Conservation (phyloP, 1,139 yeast species). For the Geotrichum carabidarum region DNA sequence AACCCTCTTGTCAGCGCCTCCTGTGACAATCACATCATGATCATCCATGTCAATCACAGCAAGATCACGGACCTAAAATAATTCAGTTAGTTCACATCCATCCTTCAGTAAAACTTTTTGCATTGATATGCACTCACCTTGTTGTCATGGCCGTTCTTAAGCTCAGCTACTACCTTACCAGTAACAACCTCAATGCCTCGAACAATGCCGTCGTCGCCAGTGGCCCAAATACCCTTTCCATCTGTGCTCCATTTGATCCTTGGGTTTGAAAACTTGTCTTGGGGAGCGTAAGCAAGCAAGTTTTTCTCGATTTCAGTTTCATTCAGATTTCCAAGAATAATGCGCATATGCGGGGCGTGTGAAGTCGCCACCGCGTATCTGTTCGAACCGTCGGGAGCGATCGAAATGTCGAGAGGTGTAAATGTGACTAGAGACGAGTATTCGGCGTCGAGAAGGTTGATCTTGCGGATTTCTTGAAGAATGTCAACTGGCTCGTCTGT, state of each 20-base stretch:
- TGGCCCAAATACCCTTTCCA: conserved; percentile 53
- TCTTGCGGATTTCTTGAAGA: conserved; percentile 3
- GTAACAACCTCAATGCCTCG: conserved; percentile 39
- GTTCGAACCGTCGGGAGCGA: conserved; percentile 8
- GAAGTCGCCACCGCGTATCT: conserved; percentile 17
- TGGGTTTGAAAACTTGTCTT: conserved; percentile 15
- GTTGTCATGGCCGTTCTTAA: conserved; percentile 11
- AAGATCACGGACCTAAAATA: conserved; percentile 7
- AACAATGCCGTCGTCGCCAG: conserved; percentile 65
- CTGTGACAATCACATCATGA: conserved; percentile 7
- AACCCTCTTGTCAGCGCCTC: conserved; percentile 14
- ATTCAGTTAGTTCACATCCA: neutral
- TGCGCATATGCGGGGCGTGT: conserved; percentile 14
- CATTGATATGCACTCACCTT: conserved; percentile 4
- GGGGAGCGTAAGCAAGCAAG: conserved; percentile 16
- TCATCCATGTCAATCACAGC: neutral
- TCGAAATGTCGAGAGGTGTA: conserved; percentile 14
- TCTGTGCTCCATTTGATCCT: conserved; percentile 14
- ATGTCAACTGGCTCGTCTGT: neutral
- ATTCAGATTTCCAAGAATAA: conserved; percentile 11
- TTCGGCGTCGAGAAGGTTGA: conserved; percentile 15
- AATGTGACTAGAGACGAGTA: conserved; percentile 13
- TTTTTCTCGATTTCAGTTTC: conserved; percentile 4
- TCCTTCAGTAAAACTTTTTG: neutral
- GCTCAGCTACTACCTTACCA: conserved; percentile 25